Base-by-base conservation (phyloP, 192 early-diverging fungal species). In the Backusella sp. region DNA sequence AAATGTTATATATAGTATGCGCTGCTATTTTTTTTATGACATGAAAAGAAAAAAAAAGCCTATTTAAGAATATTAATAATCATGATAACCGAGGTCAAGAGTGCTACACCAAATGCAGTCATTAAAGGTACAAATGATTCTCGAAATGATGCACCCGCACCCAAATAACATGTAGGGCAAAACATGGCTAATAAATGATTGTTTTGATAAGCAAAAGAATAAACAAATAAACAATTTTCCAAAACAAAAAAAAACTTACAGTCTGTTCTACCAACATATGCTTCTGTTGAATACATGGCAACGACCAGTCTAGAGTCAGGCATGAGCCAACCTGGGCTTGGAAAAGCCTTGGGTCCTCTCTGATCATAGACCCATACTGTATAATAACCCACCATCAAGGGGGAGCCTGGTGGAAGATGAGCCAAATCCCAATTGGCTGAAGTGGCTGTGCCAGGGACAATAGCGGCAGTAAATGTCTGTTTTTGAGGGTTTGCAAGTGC, bases 271-370 rank as follows among this genome's bases (percentile, higher is more conserved):
- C 68, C 75, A 2, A 81, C 72, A 41, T 81, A 81, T 6, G 80
- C 76, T 19, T 81, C 80, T 0, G 80, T 70, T 15, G 73, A 77
- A 52, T 81, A 81, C 39, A 81, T 68, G 17, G 76, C 80, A 4
- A 81, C 49, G 0, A 77, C 62, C n/a, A 81, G 44, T 36, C 75
- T 49, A 2, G 65, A 68, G 49, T 81, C 80, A 5, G 80, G 80
- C 80, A 81, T 81, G 2, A 81, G 68, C 73, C 76, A 77, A 21
- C 80, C 80, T 30, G 80, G 76, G n/a, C 76, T 77, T 35, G 76
- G 80, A 12, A 76, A 70, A 19, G 80, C 80, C 44, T 77, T 77
- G 7, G 80, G 80, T 21, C 80, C 80, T 53, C 80, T 34, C 42
- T 81, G 80, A 75, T 81, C 80, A 42, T 81, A 81, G 4, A 81